Conservation (phyloP, 306 rosid species). For the Quercus variabilis region DNA sequence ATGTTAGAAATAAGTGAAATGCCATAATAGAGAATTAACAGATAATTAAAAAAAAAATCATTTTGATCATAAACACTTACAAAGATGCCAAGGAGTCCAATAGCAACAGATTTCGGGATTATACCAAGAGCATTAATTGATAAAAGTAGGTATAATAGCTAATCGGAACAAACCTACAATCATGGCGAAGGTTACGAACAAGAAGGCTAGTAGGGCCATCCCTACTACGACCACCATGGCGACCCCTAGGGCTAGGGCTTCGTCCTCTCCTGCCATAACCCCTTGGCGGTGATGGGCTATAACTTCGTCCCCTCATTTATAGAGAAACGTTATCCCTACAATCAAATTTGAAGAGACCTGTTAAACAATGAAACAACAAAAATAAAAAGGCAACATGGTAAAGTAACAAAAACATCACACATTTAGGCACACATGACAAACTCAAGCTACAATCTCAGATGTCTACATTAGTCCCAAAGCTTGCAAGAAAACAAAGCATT, state of each 20-base stretch:
- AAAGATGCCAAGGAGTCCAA: not conserved
- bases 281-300: conserved; percentile 84
- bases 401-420: not conserved
- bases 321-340: not conserved
- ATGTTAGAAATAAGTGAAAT: not conserved
- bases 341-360: not conserved
- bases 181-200: conserved; percentile 97
- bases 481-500: not conserved
- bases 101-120: not conserved
- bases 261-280: conserved; percentile 84
- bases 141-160: not conserved
- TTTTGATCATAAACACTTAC: not conserved
- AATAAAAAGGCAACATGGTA: not conserved
- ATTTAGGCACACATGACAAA: not conserved
- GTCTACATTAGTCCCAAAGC: not conserved
- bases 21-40: not conserved
- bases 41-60: not conserved
- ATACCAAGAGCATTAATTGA: not conserved
- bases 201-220: conserved; percentile 96
- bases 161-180: conserved; percentile 60
- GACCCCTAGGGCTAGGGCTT: conserved; percentile 95
- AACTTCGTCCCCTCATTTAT: conserved; percentile 88
- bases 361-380: not conserved
- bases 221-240: conserved; percentile 65
- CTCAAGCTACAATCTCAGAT: not conserved